A percentile compares a stretch with the other conserved stretches of the same genome.
Conservation (phyloP, 805 yeast species). For the Candida rishiriensis region DNA sequence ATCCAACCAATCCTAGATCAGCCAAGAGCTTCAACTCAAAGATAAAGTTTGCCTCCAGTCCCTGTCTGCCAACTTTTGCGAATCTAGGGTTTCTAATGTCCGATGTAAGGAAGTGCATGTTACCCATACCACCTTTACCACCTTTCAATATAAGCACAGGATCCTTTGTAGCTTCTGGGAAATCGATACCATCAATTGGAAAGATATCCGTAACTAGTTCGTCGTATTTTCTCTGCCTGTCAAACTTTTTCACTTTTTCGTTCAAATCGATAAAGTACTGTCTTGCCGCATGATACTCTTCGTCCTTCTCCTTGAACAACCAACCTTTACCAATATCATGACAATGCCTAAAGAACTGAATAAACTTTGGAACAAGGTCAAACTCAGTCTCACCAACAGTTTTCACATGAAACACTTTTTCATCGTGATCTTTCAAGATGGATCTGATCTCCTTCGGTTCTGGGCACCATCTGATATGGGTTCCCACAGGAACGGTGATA, state of each 20-base stretch:
- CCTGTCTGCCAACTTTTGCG: slow-evolving; percentile 72
- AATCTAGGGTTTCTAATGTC: slow-evolving; percentile 87
- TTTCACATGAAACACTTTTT: slow-evolving; percentile 25
- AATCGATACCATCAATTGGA: slow-evolving; percentile 80
- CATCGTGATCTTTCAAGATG: slow-evolving; percentile 12
- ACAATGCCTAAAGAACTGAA: slow-evolving; percentile 63
- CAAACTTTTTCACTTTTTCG: slow-evolving; percentile 61
- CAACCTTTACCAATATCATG: slow-evolving; percentile 78
- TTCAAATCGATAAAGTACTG: slow-evolving; percentile 65
- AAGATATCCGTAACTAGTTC: slow-evolving; percentile 65
- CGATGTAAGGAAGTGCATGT: slow-evolving; percentile 87
- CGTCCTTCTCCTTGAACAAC: slow-evolving; percentile 77
- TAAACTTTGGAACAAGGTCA: slow-evolving; percentile 31
- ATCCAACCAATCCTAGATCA: slow-evolving; percentile 88
- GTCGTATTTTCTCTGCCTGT: slow-evolving; percentile 47
- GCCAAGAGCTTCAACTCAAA: slow-evolving; percentile 87
- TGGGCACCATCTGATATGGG: slow-evolving; percentile 80
- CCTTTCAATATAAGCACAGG: slow-evolving; percentile 76
- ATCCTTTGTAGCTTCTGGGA: slow-evolving; percentile 51
- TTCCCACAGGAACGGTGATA: slow-evolving; percentile 88
- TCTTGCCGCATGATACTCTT: slow-evolving; percentile 60
- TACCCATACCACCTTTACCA: slow-evolving; percentile 93
- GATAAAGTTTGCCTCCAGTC: slow-evolving; percentile 60
- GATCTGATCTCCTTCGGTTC: slow-evolving; percentile 48
- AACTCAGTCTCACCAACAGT: slow-evolving; percentile 19